Conservation (phyloP, 2,329 filamentous ascomycete species). For the Neoascochyta sp. region DNA sequence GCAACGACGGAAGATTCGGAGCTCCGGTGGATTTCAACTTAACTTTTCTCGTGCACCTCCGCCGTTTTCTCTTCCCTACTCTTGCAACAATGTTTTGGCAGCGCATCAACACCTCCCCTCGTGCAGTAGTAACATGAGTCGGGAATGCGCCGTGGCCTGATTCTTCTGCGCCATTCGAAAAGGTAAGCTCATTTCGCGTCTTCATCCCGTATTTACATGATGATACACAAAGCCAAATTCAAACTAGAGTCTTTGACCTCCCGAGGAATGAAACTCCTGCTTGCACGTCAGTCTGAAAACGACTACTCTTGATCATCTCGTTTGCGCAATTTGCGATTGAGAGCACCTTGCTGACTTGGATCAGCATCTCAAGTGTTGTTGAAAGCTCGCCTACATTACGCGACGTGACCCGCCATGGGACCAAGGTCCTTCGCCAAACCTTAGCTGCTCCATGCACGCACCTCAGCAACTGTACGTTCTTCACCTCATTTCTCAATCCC, state of each 20-base stretch:
- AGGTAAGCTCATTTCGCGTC: constrained; percentile 12
- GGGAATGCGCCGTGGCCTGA: neutral
- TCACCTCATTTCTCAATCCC: neutral
- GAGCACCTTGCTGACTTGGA: constrained; percentile 15
- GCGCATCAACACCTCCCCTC: constrained; percentile 1
- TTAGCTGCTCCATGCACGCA: neutral
- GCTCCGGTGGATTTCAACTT: constrained; percentile 11
- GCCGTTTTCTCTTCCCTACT: constrained; percentile 4
- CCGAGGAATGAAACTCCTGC: constrained; percentile 42
- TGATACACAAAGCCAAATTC: constrained; percentile 42
- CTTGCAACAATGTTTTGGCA: constrained; percentile 2
- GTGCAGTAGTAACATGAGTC: neutral
- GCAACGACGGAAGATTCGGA: constrained; percentile 17
- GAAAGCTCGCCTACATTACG: neutral
- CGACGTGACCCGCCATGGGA: constrained; percentile 4
- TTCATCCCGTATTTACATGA: constrained; percentile 26
- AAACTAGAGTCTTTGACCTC: constrained; percentile 48
- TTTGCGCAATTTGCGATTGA: neutral
- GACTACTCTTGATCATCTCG: constrained; percentile 7
- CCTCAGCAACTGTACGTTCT: constrained; percentile 8
- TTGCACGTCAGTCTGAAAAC: constrained; percentile 46
- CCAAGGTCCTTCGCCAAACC: neutral
- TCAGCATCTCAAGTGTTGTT: neutral
- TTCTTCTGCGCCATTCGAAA: neutral
- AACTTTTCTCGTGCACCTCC: constrained; percentile 14